Percentiles rank a stretch among this genome's conserved stretches.
Evolutionary conservation across 176 grass and related monocot species (phyloP).

Genomic region (Puya raimondii): DNA sequence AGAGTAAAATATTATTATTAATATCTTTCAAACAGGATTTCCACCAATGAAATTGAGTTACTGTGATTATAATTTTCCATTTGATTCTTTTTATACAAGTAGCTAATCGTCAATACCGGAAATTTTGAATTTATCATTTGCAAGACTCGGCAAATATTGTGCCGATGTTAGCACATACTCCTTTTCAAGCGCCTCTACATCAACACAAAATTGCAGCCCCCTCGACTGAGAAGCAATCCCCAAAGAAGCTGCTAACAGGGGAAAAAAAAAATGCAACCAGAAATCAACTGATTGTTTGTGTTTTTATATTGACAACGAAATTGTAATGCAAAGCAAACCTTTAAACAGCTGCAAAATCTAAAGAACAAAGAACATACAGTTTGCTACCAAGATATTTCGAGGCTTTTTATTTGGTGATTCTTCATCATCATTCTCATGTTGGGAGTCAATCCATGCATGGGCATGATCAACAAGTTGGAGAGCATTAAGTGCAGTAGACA

Average conservation of each 20-base stretch:
- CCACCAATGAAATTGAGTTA: neutral
- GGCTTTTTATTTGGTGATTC: constrained; percentile 70
- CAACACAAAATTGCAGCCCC: constrained; percentile 56
- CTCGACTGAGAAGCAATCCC: constrained; percentile 40
- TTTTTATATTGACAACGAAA: neutral
- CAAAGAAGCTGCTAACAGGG: constrained; percentile 34
- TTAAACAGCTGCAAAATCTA: constrained; percentile 17
- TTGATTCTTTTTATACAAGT: neutral
- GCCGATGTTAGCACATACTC: constrained; percentile 77
- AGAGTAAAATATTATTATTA: constrained; percentile 11
- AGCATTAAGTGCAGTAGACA: constrained; percentile 85
- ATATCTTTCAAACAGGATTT: neutral
- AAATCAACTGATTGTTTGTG: neutral
- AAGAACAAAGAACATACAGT: constrained; percentile 60
- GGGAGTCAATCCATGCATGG: constrained; percentile 81
- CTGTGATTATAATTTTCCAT: constrained; percentile 9
- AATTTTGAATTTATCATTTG: constrained; percentile 55
- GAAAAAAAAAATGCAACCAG: constrained; percentile 24
- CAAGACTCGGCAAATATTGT: constrained; percentile 55
- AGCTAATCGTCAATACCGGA: constrained; percentile 36
- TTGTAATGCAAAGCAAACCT: constrained; percentile 3
- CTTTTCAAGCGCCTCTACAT: constrained; percentile 90
- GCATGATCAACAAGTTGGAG: constrained; percentile 77
- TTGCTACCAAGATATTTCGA: constrained; percentile 49
- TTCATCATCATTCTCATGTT: constrained; percentile 37